Percentiles rank a stretch among this genome's conserved stretches.
phyloP scores from a whole-genome alignment of 129 eudicot genomes.

The Escallonia herrerae region DNA sequence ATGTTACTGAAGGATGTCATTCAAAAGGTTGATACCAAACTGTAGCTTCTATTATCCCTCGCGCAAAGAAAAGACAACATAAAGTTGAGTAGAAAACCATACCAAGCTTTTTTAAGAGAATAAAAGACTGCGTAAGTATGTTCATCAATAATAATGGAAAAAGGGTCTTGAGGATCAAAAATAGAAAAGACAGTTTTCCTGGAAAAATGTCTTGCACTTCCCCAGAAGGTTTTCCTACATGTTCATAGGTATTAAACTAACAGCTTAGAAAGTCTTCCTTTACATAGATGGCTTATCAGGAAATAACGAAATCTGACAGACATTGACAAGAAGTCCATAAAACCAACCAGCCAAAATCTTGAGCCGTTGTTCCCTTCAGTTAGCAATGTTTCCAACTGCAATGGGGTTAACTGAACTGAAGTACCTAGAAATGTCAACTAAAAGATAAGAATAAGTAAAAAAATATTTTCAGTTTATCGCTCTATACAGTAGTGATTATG shows the following conservation, averaged over 20 bases:
- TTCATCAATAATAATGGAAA: no score
- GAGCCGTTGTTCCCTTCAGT: conserved; percentile 70
- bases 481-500: neutral
- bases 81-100: no score
- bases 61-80: no score
- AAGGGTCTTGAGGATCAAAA: no score
- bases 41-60: no score
- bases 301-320: conserved; percentile 1
- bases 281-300: neutral
- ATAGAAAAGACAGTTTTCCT: no score
- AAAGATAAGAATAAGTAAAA: neutral
- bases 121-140: no score
- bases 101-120: no score
- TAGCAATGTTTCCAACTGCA: conserved; percentile 76
- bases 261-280: neutral
- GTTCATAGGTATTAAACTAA: neutral
- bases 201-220: no score
- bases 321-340: conserved; percentile 7
- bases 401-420: conserved; percentile 64
- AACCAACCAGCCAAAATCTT: conserved; percentile 91
- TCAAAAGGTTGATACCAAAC: no score
- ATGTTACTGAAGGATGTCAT: no score
- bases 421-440: conserved; percentile 39
- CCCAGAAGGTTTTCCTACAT: neutral
- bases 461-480: neutral